phyloP scores from a whole-genome alignment of 495 filamentous ascomycete genomes.

The Trichoderma gamsii region DNA sequence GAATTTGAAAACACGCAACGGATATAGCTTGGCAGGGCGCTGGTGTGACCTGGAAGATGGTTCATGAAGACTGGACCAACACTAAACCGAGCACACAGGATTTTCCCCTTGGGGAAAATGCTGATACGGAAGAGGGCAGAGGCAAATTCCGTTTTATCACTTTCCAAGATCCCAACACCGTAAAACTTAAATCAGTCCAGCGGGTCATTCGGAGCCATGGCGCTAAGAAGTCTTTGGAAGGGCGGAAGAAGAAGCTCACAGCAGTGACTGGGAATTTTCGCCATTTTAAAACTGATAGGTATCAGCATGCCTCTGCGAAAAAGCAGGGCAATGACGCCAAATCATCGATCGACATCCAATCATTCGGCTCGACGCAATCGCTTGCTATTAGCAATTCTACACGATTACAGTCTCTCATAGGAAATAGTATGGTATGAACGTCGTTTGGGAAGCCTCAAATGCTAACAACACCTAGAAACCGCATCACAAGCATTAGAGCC shows the following conservation, averaged over 20 bases:
- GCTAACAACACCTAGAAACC: not conserved
- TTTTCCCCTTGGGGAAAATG: not conserved
- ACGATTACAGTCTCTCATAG: not conserved
- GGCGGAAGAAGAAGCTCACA: not conserved
- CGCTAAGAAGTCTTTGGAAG: not conserved
- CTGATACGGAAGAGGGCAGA: not conserved
- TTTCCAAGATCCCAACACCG: constrained; percentile 6
- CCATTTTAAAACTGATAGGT: not conserved
- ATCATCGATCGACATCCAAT: not conserved
- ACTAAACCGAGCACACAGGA: not conserved
- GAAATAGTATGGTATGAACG: not conserved
- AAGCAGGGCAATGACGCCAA: not conserved
- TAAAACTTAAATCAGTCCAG: not conserved
- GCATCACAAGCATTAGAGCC: not conserved
- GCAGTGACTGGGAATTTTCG: not conserved
- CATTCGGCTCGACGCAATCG: not conserved
- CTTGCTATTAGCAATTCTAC: not conserved
- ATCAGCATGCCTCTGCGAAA: not conserved
- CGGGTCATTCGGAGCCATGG: not conserved
- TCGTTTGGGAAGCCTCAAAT: not conserved
- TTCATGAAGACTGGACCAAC: not conserved
- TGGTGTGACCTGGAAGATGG: not conserved
- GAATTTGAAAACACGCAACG: not conserved
- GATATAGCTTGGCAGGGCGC: not conserved
- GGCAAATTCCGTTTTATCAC: not conserved